A percentile compares a stretch with the other conserved stretches of the same genome.
phyloP scores from a whole-genome alignment of 805 yeast species.

The Lachancea thermotolerans region DNA sequence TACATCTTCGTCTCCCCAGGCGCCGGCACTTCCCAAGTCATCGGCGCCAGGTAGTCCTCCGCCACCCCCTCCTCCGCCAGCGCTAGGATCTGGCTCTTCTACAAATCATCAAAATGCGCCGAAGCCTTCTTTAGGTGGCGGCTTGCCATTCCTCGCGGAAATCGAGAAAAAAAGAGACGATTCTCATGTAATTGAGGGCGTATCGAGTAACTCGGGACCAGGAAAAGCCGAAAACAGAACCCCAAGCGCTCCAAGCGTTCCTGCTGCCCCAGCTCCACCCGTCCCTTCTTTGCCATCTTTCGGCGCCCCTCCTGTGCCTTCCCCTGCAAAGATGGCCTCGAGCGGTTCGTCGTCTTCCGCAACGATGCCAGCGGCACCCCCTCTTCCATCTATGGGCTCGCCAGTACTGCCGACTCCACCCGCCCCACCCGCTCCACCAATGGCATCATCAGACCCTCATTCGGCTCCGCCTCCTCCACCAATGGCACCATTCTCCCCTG shows the following conservation, averaged over 20 bases:
- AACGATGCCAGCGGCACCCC: too few relatives aligned
- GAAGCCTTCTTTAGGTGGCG: slow-evolving; percentile 24
- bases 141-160: slow-evolving; percentile 52
- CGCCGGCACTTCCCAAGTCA: not conserved
- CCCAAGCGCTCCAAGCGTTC: slow-evolving; percentile 17
- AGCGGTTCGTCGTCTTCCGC: too few relatives aligned
- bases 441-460: too few relatives aligned
- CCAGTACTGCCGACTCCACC: too few relatives aligned
- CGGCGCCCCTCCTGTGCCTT: too few relatives aligned
- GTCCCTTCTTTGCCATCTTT: slow-evolving; percentile 20
- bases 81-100: too few relatives aligned
- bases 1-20: slow-evolving; percentile 1
- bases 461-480: slow-evolving; percentile 20
- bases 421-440: slow-evolving; percentile 19
- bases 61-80: slow-evolving; percentile 12
- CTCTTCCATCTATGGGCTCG: too few relatives aligned
- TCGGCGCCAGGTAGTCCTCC: not conserved
- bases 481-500: slow-evolving; percentile 16
- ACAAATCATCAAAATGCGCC: slow-evolving; percentile 3
- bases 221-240: not conserved
- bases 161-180: slow-evolving; percentile 52
- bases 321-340: too few relatives aligned
- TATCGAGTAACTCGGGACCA: not conserved
- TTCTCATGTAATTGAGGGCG: slow-evolving; percentile 40
- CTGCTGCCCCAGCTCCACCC: slow-evolving; percentile 15